Evolutionary conservation across 1,284 basidiomycete species (phyloP), one percentile per base, ranked within the genome.

Genomic region (Irpex rosettiformis): DNA sequence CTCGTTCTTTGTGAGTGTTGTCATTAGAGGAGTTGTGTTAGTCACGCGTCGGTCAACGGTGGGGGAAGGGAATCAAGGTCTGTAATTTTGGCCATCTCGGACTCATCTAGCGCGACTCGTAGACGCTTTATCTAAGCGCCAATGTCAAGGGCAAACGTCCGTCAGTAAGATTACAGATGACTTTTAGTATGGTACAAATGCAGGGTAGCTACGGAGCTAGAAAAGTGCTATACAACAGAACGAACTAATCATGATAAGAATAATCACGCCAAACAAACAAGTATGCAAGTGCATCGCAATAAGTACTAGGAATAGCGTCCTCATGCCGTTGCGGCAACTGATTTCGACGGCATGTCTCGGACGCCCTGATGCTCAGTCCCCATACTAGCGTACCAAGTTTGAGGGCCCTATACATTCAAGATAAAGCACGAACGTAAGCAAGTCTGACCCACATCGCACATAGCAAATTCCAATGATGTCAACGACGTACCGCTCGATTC

Each of bases 401-500:
- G 63, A 28, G 64, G 63, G 33, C 63, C 65, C 66, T 65, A 29
- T 48, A 40, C 24, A 40, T 48, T 22, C 6, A 21, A 40, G 11
- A 30, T 10, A 21, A 6, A 55, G 29, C 40, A 13, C 13, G 27
- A 45, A 47, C 11, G 42, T 43, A 21, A 16, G 28, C 25, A 43
- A 7, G 8, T 1, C 43, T 52, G 47, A 53, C 37, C 22, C 29
- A 54, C 51, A 56, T 40, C 22, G 42, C 22, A 53, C n/a, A 16
- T 22, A 42, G 24, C 22, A 10, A 18, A 24, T 43, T n/a, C 2
- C 30, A 27, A 22, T n/a, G 10, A n/a, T n/a, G 33, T n/a, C 11
- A 22, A 45, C 16, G 3, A 53, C 69, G 57, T 63, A 72, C 70
- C 69, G 69, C 75, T 30, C 77, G 72, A 62, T 80, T 79, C 40